Evolutionary conservation across 192 early-diverging fungal genomes (phyloP).

Genomic region (Backusella tarrabulga): DNA sequence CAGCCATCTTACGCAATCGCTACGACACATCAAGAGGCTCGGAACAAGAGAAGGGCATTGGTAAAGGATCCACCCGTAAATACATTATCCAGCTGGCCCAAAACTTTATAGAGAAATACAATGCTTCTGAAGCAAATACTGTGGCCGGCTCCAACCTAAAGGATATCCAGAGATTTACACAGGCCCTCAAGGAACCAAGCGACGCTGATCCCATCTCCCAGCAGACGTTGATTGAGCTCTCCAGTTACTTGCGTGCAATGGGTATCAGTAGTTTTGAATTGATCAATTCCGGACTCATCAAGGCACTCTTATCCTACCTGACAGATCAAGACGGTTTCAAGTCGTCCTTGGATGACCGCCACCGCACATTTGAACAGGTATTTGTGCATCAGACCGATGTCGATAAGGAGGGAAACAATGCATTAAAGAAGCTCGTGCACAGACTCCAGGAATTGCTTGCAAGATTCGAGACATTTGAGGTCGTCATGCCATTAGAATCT

Average conservation of each 20-base stretch:
- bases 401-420: slow-evolving; percentile 28
- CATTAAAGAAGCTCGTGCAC: slow-evolving; percentile 54
- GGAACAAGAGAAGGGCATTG: slow-evolving; percentile 38
- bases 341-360: background rate
- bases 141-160: slow-evolving; percentile 13
- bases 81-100: slow-evolving; percentile 42
- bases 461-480: slow-evolving; percentile 67
- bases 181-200: background rate
- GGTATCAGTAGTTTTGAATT: slow-evolving; percentile 82
- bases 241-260: slow-evolving; percentile 17
- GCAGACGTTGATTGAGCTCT: slow-evolving; percentile 26
- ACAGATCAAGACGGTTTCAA: slow-evolving; percentile 1
- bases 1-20: slow-evolving; percentile 8
- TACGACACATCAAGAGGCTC: background rate
- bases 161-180: background rate
- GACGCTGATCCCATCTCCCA: slow-evolving; percentile 10
- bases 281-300: slow-evolving; percentile 71
- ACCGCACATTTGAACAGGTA: slow-evolving; percentile 49
- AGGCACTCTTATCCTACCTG: slow-evolving; percentile 55
- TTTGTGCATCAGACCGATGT: slow-evolving; percentile 53
- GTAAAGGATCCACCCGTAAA: slow-evolving; percentile 38
- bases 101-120: slow-evolving; percentile 11
- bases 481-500: slow-evolving; percentile 44
- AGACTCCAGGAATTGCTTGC: slow-evolving; percentile 72
- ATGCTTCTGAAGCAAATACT: background rate